These are phyloP conservation scores for Marasmius sp. DNA, from an alignment of 1,284 basidiomycete species.

Conservation along the genomic window DNA sequence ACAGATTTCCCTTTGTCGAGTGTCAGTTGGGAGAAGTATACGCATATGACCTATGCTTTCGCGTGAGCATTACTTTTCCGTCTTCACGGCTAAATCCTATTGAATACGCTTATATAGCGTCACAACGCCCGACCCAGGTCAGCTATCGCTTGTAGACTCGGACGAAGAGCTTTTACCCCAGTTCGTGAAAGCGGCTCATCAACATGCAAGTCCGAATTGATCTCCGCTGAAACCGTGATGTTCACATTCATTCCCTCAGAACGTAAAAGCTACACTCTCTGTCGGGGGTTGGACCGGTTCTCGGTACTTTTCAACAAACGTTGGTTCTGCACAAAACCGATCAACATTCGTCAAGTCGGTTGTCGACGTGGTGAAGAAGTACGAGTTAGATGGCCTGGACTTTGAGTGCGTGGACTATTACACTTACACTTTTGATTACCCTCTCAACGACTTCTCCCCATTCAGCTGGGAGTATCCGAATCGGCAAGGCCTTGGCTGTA, in stretches of 20 bases:
- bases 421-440: background rate
- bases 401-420: slow-evolving; percentile 62
- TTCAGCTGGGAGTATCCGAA: slow-evolving; percentile 87
- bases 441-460: slow-evolving; percentile 8
- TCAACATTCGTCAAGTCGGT: slow-evolving; percentile 70
- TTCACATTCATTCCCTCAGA: slow-evolving; percentile 27
- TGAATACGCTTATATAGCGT: slow-evolving; percentile 29
- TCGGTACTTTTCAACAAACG: slow-evolving; percentile 72
- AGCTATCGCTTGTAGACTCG: slow-evolving; percentile 39
- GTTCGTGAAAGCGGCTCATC: slow-evolving; percentile 55
- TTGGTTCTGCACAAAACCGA: slow-evolving; percentile 60
- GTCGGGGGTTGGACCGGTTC: slow-evolving; percentile 90
- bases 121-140: slow-evolving; percentile 46
- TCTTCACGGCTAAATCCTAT: background rate
- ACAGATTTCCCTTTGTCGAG: slow-evolving; percentile 44
- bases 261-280: slow-evolving; percentile 76
- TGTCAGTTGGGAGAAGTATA: slow-evolving; percentile 64
- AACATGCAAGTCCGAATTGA: slow-evolving; percentile 42
- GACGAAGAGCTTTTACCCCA: slow-evolving; percentile 44
- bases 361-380: slow-evolving; percentile 55
- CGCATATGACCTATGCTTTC: slow-evolving; percentile 63
- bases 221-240: background rate
- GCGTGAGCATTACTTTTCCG: slow-evolving; percentile 43
- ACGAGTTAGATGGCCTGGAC: slow-evolving; percentile 81
- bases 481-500: slow-evolving; percentile 70